Evolutionary conservation across 495 filamentous ascomycete species (phyloP), one percentile per base, ranked within the genome.

Genomic region (Daldinia concentrica): DNA sequence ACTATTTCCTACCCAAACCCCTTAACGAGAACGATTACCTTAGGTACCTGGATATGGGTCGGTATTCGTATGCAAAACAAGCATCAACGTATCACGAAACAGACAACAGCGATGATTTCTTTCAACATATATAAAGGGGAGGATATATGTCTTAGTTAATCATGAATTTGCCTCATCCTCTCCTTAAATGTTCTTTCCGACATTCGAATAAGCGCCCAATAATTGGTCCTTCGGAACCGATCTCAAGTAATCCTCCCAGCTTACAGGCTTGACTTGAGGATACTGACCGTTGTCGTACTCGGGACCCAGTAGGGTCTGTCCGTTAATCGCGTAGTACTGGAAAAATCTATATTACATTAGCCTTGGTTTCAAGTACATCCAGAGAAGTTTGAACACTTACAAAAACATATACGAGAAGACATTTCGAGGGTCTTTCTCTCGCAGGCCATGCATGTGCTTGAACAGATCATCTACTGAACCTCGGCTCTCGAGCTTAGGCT

Each of bases 381-480:
- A 8, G 7, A 14, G 15, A 19, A 37, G 59, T 24, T 11, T 15
- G 0, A 24, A 9, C 14, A 69, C 75, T 77, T 15, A 77, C 75
- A 71, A 32, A 51, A 68, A 69, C 9, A 76, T 30, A 51, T 75
- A 78, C 26, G 68, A 39, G 48, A 71, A 71, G 54, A 73, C n/a
- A 29, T 75, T 69, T 22, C 67, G 52, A 0, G 77, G 76, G 32
- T 79, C 43, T 6, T 68, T 63, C 14, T 70, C 51, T 26, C 58
- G 56, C 22, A 64, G 62, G 27, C 71, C 72, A 39, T 75, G 66
- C 79, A 82, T 82, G n/a, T 19, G 52, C 26, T 67, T 77, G 62
- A 76, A 77, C 19, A 82, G 55, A 19, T 80, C 78, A 27, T 80
- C 76, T 34, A 78, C 17, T 6, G 76, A 77, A 8, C 80, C 80